A percentile compares a stretch with the other conserved stretches of the same genome.
Conservation (phyloP, 148 eudicot genomes). For the Chenopodium formosanum region DNA sequence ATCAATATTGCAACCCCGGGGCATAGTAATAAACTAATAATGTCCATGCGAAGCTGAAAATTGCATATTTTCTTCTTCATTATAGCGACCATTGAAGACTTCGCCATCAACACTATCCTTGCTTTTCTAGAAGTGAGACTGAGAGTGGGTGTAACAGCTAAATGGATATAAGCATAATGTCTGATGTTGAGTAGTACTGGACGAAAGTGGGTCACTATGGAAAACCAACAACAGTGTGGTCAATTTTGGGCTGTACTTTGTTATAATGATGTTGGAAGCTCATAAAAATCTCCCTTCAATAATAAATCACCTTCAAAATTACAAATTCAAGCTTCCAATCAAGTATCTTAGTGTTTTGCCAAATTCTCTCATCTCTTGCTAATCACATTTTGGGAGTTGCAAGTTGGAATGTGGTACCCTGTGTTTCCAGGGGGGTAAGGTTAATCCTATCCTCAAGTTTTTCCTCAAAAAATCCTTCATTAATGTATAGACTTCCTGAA, state of each 20-base stretch:
- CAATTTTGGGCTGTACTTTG: slow-evolving; percentile 14
- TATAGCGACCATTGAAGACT: not conserved
- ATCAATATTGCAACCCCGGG: not conserved
- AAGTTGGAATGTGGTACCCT: not conserved
- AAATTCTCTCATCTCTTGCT: not conserved
- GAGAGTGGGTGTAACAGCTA: not conserved
- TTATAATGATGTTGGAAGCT: not conserved
- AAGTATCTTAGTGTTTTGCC: not conserved
- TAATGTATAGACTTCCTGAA: no score
- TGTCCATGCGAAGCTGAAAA: not conserved
- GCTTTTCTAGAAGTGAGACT: not conserved
- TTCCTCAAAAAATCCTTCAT: not conserved
- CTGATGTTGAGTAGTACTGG: not conserved
- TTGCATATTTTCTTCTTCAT: not conserved
- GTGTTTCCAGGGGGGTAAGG: not conserved
- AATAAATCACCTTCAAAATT: no score
- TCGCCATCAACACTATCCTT: not conserved
- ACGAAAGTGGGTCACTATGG: not conserved
- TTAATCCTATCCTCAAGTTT: not conserved
- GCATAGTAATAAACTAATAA: not conserved
- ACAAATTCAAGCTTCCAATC: not conserved
- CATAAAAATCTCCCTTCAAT: not conserved
- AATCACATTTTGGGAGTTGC: not conserved
- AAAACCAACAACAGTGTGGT: not conserved
- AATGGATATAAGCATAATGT: not conserved